A percentile compares a stretch with the other conserved stretches of the same genome.
phyloP scores from a whole-genome alignment of 2,329 filamentous ascomycete genomes.

The Exophiala phaeomuriformis region DNA sequence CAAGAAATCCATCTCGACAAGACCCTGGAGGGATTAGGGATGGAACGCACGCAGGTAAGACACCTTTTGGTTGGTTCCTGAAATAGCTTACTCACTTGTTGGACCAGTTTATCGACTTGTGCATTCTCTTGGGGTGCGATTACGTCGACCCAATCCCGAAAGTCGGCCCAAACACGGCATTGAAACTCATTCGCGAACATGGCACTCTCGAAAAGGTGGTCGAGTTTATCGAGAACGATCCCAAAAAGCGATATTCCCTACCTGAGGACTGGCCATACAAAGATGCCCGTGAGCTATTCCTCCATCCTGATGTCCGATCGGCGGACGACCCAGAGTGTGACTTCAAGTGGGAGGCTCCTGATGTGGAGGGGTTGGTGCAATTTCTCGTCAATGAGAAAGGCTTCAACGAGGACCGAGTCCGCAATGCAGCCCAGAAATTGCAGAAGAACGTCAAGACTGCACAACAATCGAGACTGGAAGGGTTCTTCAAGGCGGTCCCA shows the following conservation, averaged over 20 bases:
- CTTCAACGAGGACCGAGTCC: conserved; percentile 90
- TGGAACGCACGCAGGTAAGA: conserved; percentile 74
- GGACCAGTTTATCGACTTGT: conserved; percentile 85
- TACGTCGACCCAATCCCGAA: conserved; percentile 96
- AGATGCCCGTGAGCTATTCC: conserved; percentile 86
- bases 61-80: neutral
- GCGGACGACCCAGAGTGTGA: conserved; percentile 84
- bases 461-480: conserved; percentile 85
- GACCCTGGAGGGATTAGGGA: conserved; percentile 75
- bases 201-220: conserved; percentile 81
- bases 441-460: conserved; percentile 85
- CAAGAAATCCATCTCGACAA: conserved; percentile 87
- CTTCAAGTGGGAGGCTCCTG: conserved; percentile 95
- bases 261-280: conserved; percentile 96
- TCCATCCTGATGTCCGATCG: conserved; percentile 76
- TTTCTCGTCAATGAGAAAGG: conserved; percentile 92
- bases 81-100: neutral
- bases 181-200: conserved; percentile 91
- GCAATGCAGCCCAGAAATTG: conserved; percentile 66
- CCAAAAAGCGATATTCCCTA: conserved; percentile 71
- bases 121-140: conserved; percentile 94
- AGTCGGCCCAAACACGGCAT: conserved; percentile 80
- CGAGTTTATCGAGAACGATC: conserved; percentile 66
- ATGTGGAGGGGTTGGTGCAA: conserved; percentile 79
- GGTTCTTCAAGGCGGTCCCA: conserved; percentile 90